These are phyloP conservation scores for Fusarium pseudoanthophilum DNA, from an alignment of 2,329 filamentous ascomycete genomes.

Conservation along the genomic window DNA sequence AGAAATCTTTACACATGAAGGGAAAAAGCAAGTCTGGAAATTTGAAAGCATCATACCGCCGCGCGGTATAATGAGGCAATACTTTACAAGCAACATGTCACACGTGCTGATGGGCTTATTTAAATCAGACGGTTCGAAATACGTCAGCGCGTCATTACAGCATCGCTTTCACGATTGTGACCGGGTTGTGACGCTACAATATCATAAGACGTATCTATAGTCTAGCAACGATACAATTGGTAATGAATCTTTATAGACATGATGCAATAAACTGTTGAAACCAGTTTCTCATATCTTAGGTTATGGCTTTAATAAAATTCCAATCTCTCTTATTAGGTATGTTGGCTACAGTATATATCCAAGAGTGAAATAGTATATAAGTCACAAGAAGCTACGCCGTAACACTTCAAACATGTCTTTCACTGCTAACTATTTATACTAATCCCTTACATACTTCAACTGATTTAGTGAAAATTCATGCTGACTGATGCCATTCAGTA, in stretches of 20 bases:
- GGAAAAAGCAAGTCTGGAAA: neutral
- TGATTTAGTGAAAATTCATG: no score
- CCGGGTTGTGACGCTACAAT: neutral
- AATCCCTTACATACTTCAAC: no score
- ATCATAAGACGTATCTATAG: neutral
- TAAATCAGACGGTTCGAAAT: neutral
- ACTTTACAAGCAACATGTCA: neutral
- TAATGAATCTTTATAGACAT: neutral
- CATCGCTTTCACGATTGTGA: neutral
- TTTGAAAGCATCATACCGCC: neutral
- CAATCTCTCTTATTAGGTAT: no score
- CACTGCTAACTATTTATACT: no score
- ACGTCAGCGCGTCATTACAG: neutral
- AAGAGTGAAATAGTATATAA: no score
- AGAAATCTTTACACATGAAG: neutral
- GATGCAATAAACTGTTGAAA: neutral
- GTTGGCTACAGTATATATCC: no score
- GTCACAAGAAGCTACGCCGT: no score
- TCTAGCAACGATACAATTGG: neutral
- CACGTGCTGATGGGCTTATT: neutral
- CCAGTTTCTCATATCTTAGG: no score
- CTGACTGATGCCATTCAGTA: neutral
- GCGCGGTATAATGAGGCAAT: neutral
- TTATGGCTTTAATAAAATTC: no score
- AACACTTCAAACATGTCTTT: no score